Base-by-base conservation (phyloP, 106 monocot species). In the Gastrodia elata region DNA sequence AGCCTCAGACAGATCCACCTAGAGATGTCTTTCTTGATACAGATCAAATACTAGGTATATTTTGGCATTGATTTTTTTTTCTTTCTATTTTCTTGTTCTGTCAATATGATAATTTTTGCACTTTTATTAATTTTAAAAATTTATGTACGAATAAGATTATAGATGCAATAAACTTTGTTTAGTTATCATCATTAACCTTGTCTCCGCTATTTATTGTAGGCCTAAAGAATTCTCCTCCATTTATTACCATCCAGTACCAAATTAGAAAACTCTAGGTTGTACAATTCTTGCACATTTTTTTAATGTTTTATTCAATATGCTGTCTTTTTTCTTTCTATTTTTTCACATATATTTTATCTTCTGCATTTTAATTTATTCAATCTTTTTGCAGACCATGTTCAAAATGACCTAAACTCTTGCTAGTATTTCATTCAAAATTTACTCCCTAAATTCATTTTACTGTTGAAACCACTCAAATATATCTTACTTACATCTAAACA, bases 11-110 rank as follows among this genome's bases (percentile, higher is more conserved):
- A 48, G 75, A 77, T 38, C 15, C 42, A 52, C 37, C 52, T 36
- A 36, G 44, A 33, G 78, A 85, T 76, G 70, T 73, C 77, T 77
- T 44, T 25, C 81, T 49, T 79, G 79, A 77, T 70, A 79, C 61
- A 8, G 84, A 83, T 80, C 81, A 38, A 81, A 68, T 34, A 49
- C 80, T 83, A 86, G 91, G 89, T 92, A 78, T 15, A 48, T 1
- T 64, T 55, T 20, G 38, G 8, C 30, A 65, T 38, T 64, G 11
- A 65, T 8, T 26, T 38, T 14, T 67, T 14, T 26, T 38, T 14
- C 49, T 14, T 73, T 55, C 32, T 42, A 6, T 14, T 69, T 41
- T 41, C 15, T 24, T 49, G 3, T 25, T 37, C 28, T 20, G 18
- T 37, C 36, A 38, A 68, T 14, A 36, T 6, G 20, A 3, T 67